These are phyloP conservation scores for Mesembryanthemum crystallinum DNA, from an alignment of 148 eudicot genomes.

Conservation along the genomic window DNA sequence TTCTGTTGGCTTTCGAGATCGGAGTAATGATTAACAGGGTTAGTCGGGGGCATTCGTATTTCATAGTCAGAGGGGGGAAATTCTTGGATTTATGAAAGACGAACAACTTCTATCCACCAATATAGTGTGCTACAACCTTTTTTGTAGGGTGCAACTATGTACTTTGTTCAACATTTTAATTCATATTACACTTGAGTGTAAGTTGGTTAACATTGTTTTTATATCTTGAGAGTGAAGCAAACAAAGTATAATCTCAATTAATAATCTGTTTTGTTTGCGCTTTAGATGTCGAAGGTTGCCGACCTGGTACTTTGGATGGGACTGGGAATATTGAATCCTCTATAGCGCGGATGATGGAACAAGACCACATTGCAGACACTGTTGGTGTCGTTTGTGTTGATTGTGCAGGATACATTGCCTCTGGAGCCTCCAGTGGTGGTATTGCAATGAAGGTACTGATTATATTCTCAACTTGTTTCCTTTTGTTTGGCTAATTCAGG, in stretches of 20 bases:
- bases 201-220: not conserved
- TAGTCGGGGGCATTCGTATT: too few species aligned
- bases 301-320: constrained; percentile 25
- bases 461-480: not conserved
- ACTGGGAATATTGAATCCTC: constrained; percentile 30
- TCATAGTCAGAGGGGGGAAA: too few species aligned
- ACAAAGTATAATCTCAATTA: not conserved
- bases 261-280: constrained; percentile 16
- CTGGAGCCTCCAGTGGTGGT: constrained; percentile 99
- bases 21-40: too few species aligned
- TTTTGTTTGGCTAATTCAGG: not conserved
- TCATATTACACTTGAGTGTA: not conserved
- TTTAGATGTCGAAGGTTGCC: constrained; percentile 29
- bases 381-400: constrained; percentile 96
- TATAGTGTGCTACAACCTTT: not conserved
- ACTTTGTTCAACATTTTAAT: not conserved
- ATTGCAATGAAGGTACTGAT: constrained; percentile 82
- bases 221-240: not conserved
- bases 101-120: not conserved
- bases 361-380: constrained; percentile 69
- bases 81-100: too few species aligned
- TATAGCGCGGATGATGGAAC: constrained; percentile 28
- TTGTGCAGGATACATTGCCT: constrained; percentile 66
- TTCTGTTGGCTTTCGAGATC: too few species aligned
- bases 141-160: not conserved